phyloP scores from a whole-genome alignment of 2,329 filamentous ascomycete species.

The Penicillium sp. region DNA sequence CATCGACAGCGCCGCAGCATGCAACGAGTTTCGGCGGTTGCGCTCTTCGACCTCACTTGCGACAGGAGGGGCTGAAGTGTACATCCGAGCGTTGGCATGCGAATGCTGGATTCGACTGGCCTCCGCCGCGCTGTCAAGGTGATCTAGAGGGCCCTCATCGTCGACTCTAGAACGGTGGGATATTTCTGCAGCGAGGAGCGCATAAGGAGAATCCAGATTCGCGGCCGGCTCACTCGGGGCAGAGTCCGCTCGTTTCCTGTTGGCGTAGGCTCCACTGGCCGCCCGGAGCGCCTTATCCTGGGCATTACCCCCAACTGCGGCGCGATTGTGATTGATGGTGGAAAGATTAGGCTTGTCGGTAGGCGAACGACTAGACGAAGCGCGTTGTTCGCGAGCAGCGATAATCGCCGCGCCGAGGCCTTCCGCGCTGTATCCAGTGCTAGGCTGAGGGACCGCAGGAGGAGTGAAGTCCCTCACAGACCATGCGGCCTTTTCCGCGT shows the following conservation, averaged over 20 bases:
- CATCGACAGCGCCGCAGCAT: constrained; percentile 86
- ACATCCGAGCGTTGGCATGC: constrained; percentile 75
- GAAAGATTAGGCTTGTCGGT: constrained; percentile 46
- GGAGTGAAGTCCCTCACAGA: constrained; percentile 63
- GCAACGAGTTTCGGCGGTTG: constrained; percentile 71
- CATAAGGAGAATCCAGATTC: constrained; percentile 57
- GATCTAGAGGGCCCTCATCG: constrained; percentile 52
- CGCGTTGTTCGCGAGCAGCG: constrained; percentile 50
- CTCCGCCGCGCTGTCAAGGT: constrained; percentile 50
- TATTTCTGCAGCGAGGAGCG: constrained; percentile 72
- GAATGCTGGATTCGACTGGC: constrained; percentile 68
- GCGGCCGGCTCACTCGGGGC: constrained; percentile 53
- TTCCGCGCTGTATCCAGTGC: constrained; percentile 63
- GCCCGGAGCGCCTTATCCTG: constrained; percentile 73
- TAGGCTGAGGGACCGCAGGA: constrained; percentile 23
- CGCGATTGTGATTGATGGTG: constrained; percentile 49
- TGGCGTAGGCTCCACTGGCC: constrained; percentile 75
- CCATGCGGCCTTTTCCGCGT: constrained; percentile 63
- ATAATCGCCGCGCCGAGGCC: constrained; percentile 76
- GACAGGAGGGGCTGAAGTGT: constrained; percentile 74
- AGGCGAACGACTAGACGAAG: constrained; percentile 18
- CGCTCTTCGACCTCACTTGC: constrained; percentile 74
- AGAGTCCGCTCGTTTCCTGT: constrained; percentile 67
- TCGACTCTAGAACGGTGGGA: constrained; percentile 58
- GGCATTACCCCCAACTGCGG: neutral